These are phyloP conservation scores for Boletus semigastroideus DNA, from an alignment of 1,284 basidiomycete genomes.

Conservation along the genomic window DNA sequence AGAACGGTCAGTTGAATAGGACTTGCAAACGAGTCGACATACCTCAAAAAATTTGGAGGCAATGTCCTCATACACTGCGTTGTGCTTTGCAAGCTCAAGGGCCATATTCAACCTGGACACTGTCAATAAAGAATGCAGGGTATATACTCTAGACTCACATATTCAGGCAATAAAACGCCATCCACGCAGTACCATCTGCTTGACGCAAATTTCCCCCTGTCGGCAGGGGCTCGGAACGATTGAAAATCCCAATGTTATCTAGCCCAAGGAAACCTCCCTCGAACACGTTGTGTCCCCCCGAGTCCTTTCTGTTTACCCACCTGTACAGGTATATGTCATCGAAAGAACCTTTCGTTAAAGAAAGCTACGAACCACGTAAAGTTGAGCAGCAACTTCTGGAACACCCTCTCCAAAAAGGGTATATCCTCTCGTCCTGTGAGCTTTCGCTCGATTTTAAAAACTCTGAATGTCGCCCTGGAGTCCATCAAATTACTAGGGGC, in stretches of 20 bases:
- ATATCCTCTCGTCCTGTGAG: slow-evolving; percentile 89
- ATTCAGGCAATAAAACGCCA: slow-evolving; percentile 97
- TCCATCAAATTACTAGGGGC: background rate
- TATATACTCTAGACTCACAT: slow-evolving; percentile 56
- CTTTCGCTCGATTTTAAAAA: slow-evolving; percentile 98
- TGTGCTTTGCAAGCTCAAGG: slow-evolving; percentile 96
- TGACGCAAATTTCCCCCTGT: slow-evolving; percentile 92
- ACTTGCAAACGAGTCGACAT: slow-evolving; percentile 14
- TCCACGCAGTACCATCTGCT: slow-evolving; percentile 98
- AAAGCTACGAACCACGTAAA: slow-evolving; percentile 79
- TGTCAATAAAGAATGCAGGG: slow-evolving; percentile 2
- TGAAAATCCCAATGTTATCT: slow-evolving; percentile 98
- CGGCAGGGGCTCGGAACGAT: slow-evolving; percentile 93
- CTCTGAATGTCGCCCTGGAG: slow-evolving; percentile 88
- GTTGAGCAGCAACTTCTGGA: slow-evolving; percentile 96
- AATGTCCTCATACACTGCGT: slow-evolving; percentile 97
- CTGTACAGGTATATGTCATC: slow-evolving; percentile 36
- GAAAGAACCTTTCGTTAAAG: background rate
- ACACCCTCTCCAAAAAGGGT: slow-evolving; percentile 93
- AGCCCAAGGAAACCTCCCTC: slow-evolving; percentile 98
- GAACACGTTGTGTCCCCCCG: slow-evolving; percentile 93
- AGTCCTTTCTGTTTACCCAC: slow-evolving; percentile 99
- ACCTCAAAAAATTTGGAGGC: slow-evolving; percentile 99
- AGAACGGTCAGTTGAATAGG: slow-evolving; percentile 7
- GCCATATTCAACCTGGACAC: slow-evolving; percentile 86